phyloP scores from a whole-genome alignment of 2,329 filamentous ascomycete species.

The Pseudogymnoascus sp. region DNA sequence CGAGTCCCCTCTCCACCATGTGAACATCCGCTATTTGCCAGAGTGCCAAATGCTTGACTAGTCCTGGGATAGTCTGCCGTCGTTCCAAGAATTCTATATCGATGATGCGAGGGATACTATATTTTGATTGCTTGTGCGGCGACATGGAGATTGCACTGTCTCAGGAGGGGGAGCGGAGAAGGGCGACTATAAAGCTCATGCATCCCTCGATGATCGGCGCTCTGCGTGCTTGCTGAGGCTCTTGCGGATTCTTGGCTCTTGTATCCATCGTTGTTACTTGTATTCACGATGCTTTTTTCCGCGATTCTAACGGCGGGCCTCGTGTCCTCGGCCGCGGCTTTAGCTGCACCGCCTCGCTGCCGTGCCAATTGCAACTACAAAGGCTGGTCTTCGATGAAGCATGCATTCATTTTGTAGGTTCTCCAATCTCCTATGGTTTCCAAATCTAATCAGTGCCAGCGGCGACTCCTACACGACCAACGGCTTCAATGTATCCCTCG shows the following conservation, averaged over 20 bases:
- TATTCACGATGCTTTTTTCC: neutral
- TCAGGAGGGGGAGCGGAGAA: neutral
- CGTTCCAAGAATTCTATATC: neutral
- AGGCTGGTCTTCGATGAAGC: constrained; percentile 31
- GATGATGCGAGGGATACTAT: constrained; percentile 1
- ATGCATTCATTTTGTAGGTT: constrained; percentile 35
- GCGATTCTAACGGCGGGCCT: neutral
- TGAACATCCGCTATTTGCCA: neutral
- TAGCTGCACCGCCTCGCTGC: constrained; percentile 14
- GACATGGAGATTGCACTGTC: neutral
- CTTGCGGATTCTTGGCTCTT: neutral
- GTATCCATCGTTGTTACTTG: neutral
- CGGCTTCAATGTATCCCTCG: constrained; percentile 29
- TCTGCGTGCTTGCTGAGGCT: neutral
- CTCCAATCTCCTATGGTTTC: neutral
- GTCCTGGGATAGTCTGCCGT: neutral
- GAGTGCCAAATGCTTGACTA: neutral
- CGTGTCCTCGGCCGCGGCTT: neutral
- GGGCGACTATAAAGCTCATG: neutral
- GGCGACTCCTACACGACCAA: constrained; percentile 34
- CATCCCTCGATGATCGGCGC: neutral
- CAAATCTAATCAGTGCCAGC: constrained; percentile 18
- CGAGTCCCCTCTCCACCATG: neutral
- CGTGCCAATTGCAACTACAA: constrained; percentile 26
- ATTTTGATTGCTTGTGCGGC: constrained; percentile 3